Evolutionary conservation across 805 yeast species (phyloP).

Genomic region (Sugiyamaella qingdaonensis): DNA sequence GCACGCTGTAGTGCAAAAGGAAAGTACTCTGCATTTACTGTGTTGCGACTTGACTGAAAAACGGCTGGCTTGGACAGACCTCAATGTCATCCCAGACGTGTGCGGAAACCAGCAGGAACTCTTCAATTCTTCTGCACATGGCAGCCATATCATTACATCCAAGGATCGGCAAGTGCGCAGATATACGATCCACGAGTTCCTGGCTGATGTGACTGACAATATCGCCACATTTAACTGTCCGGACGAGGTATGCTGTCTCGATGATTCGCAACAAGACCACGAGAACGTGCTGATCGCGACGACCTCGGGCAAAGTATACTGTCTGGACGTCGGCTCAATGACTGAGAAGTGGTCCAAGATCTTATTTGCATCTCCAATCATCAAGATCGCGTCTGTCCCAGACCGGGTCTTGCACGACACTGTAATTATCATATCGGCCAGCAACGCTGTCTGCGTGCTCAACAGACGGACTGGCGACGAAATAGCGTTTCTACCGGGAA

Average conservation of each 20-base stretch:
- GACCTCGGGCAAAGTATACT: not conserved
- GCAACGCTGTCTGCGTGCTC: constrained; percentile 12
- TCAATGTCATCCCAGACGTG: not conserved
- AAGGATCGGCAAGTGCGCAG: not conserved
- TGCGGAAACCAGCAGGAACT: not conserved
- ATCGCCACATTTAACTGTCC: not conserved
- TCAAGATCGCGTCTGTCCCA: not conserved
- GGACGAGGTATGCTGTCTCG: not conserved
- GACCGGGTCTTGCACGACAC: not conserved
- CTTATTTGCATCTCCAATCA: not conserved
- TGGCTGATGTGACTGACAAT: not conserved
- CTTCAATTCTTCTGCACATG: not conserved
- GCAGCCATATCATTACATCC: not conserved
- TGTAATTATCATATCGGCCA: constrained; percentile 9
- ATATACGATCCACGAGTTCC: not conserved
- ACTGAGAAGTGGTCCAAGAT: not conserved
- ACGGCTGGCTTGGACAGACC: not conserved
- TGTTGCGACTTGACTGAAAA: not conserved
- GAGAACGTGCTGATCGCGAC: not conserved
- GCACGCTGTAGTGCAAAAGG: constrained; percentile 4
- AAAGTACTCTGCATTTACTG: not conserved
- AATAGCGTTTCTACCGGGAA: constrained; percentile 13
- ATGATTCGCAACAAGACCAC: not conserved
- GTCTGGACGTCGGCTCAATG: not conserved
- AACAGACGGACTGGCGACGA: constrained; percentile 5